Evolutionary conservation across 768 basidiomycete species (phyloP).

Genomic region (Porpolomopsis calyptriformis): DNA sequence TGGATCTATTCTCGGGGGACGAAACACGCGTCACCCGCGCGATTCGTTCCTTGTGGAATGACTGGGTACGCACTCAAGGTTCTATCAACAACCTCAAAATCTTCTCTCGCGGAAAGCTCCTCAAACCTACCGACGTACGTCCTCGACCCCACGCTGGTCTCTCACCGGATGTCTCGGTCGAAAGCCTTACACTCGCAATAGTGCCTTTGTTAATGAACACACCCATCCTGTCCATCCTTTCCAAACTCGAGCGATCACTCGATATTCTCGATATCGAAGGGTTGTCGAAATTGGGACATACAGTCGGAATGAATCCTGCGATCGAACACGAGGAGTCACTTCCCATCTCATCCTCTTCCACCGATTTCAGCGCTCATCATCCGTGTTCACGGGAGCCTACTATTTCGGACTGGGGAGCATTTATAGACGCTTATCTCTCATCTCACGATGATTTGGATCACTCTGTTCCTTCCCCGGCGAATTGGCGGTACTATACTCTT

Average conservation of each 20-base stretch:
- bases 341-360: constrained; percentile 15
- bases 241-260: constrained; percentile 59
- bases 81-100: constrained; percentile 73
- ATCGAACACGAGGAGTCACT: constrained; percentile 1
- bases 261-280: constrained; percentile 85
- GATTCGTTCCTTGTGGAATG: constrained; percentile 57
- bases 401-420: constrained; percentile 53
- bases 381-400: too few relatives aligned
- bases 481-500: constrained; percentile 53
- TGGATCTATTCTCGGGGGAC: constrained; percentile 80
- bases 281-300: constrained; percentile 38
- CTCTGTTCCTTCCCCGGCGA: constrained; percentile 25
- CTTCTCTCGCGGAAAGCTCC: constrained; percentile 54
- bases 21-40: constrained; percentile 51
- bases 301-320: constrained; percentile 14
- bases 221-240: constrained; percentile 43
- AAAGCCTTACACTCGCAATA: constrained; percentile 41
- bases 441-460: constrained; percentile 26
- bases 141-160: neutral
- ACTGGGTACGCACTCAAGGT: constrained; percentile 59
- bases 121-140: constrained; percentile 50
- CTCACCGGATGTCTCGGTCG: constrained; percentile 26
- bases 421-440: constrained; percentile 44
- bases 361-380: constrained; percentile 17
- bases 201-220: constrained; percentile 38